Percentiles rank a stretch among this genome's conserved stretches.
Evolutionary conservation across 108 stramenopile genomes (phyloP).

Genomic region (Skeletonema tropicum): DNA sequence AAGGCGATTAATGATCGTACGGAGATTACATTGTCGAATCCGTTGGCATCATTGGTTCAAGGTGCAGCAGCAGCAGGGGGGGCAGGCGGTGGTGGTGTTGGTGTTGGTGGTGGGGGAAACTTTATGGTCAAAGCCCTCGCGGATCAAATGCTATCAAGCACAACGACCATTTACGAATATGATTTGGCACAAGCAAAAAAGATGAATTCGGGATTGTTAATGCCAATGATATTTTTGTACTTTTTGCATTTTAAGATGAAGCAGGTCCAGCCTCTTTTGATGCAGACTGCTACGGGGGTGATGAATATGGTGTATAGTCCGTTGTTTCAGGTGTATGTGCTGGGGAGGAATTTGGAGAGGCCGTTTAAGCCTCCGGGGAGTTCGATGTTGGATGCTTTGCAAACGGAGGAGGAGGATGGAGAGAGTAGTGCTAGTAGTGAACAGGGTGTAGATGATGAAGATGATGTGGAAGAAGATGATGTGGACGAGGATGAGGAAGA

Average conservation of each 20-base stretch:
- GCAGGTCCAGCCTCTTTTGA: conserved; percentile 79
- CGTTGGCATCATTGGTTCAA: conserved; percentile 44
- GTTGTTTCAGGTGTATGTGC: conserved; percentile 83
- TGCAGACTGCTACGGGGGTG: conserved; percentile 68
- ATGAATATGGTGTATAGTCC: conserved; percentile 79
- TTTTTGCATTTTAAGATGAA: conserved; percentile 85
- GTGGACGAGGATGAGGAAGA: conserved; percentile 10
- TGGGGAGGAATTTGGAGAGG: conserved; percentile 84
- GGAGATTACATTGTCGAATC: conserved; percentile 57
- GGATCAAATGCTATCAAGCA: conserved; percentile 64
- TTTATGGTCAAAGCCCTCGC: conserved; percentile 74
- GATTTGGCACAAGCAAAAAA: conserved; percentile 68
- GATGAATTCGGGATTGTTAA: conserved; percentile 71
- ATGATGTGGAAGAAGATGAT: conserved; percentile 2
- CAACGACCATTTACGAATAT: conserved; percentile 77
- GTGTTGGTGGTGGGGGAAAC: conserved; percentile 15
- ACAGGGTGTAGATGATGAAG: neutral
- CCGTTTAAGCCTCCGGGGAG: conserved; percentile 59
- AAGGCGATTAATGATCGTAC: conserved; percentile 73
- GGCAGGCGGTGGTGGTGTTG: too few species aligned
- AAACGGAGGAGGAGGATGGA: conserved; percentile 4
- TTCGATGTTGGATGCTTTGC: conserved; percentile 25
- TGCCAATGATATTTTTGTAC: conserved; percentile 78
- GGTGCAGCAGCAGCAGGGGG: conserved; percentile 23
- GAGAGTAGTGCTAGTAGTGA: neutral